These are phyloP conservation scores for Candida andamanensis DNA, from an alignment of 805 yeast genomes.

Conservation along the genomic window DNA sequence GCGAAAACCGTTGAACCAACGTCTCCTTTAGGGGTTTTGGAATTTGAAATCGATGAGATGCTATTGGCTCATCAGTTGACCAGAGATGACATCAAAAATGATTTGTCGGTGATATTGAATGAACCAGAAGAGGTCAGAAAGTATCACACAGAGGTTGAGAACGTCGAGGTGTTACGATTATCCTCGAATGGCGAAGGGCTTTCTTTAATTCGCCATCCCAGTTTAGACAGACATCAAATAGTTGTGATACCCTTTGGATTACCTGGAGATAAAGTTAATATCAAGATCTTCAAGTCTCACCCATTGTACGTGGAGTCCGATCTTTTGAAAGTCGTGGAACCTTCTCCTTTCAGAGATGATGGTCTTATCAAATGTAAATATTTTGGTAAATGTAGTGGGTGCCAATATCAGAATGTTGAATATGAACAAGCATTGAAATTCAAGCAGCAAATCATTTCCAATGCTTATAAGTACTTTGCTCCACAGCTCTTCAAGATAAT, in stretches of 20 bases:
- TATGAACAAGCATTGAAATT: constrained; percentile 69
- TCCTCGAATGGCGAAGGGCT: constrained; percentile 87
- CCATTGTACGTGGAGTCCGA: constrained; percentile 74
- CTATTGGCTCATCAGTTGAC: constrained; percentile 38
- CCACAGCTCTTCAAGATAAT: constrained; percentile 46
- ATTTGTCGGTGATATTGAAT: constrained; percentile 60
- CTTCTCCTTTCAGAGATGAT: constrained; percentile 44
- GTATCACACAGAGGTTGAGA: constrained; percentile 54
- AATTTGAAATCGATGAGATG: constrained; percentile 64
- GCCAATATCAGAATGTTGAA: constrained; percentile 80
- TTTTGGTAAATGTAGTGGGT: constrained; percentile 91
- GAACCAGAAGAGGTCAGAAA: constrained; percentile 41
- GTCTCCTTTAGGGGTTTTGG: constrained; percentile 74
- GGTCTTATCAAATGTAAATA: constrained; percentile 67
- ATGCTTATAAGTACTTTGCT: constrained; percentile 79
- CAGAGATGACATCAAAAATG: constrained; percentile 52
- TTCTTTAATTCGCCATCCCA: constrained; percentile 63
- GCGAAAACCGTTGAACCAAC: constrained; percentile 67
- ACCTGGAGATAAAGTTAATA: constrained; percentile 75
- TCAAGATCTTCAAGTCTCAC: constrained; percentile 74
- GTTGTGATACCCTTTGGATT: constrained; percentile 81
- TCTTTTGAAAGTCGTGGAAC: constrained; percentile 44
- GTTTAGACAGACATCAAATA: constrained; percentile 46
- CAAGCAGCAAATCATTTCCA: constrained; percentile 68
- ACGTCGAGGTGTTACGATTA: constrained; percentile 53